Evolutionary conservation across 2,329 filamentous ascomycete genomes (phyloP).

Genomic region (Hyphodiscus sp.): DNA sequence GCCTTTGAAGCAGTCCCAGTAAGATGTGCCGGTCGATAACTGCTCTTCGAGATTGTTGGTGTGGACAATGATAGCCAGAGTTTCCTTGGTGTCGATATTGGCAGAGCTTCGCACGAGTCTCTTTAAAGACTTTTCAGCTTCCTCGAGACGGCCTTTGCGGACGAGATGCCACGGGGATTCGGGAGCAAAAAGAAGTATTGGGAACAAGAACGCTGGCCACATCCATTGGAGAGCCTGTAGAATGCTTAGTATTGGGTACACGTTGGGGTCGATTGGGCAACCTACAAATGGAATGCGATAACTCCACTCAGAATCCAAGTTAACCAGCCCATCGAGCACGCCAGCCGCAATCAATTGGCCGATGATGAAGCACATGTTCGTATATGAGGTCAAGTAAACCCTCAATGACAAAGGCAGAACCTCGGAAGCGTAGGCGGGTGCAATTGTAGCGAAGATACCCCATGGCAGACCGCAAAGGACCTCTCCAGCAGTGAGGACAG

Average conservation of each 20-base stretch:
- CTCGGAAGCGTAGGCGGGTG: slow-evolving; percentile 39
- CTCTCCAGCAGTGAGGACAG: slow-evolving; percentile 35
- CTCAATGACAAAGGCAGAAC: slow-evolving; percentile 37
- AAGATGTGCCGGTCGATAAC: slow-evolving; percentile 33
- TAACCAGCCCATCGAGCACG: slow-evolving; percentile 36
- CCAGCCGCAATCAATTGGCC: slow-evolving; percentile 42
- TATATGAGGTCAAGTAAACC: slow-evolving; percentile 36
- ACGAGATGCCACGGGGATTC: slow-evolving; percentile 45
- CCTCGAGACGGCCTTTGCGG: slow-evolving; percentile 35
- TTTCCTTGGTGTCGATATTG: slow-evolving; percentile 6
- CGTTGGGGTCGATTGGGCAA: slow-evolving; percentile 24
- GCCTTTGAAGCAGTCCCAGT: slow-evolving; percentile 42
- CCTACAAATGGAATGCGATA: slow-evolving; percentile 37
- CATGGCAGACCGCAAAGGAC: slow-evolving; percentile 36
- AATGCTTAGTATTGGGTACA: neutral
- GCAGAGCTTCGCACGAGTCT: slow-evolving; percentile 27
- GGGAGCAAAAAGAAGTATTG: slow-evolving; percentile 38
- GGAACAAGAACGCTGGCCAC: slow-evolving; percentile 39
- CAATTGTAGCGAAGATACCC: slow-evolving; percentile 37
- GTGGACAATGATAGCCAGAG: slow-evolving; percentile 33
- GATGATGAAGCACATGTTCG: slow-evolving; percentile 44
- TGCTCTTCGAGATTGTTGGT: slow-evolving; percentile 41
- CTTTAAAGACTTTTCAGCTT: slow-evolving; percentile 37
- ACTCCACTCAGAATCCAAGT: slow-evolving; percentile 30
- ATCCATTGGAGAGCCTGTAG: slow-evolving; percentile 33